These are phyloP conservation scores for Diaporthe ampelina DNA, from an alignment of 2,329 filamentous ascomycete genomes.

Conservation along the genomic window DNA sequence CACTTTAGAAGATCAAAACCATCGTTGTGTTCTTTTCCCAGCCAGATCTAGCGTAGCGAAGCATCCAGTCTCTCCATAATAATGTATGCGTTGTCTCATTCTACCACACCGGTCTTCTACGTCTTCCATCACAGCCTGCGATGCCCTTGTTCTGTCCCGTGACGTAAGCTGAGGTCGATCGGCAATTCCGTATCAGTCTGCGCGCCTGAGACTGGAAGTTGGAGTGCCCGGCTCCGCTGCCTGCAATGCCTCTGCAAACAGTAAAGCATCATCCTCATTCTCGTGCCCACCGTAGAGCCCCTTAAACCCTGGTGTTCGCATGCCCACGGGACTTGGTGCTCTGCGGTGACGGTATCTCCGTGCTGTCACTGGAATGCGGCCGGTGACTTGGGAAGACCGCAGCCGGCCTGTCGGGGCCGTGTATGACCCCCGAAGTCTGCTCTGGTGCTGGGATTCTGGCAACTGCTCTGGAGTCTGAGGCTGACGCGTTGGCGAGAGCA, in stretches of 20 bases:
- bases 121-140: not conserved
- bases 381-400: constrained; percentile 41
- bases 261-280: constrained; percentile 59
- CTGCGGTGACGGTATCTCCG: constrained; percentile 45
- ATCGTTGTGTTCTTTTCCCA: not conserved
- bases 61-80: not conserved
- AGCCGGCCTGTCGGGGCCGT: constrained; percentile 55
- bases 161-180: not conserved
- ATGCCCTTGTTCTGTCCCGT: not conserved
- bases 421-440: constrained; percentile 57
- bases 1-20: not conserved
- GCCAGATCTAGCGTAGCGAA: not conserved
- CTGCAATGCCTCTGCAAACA: constrained; percentile 50
- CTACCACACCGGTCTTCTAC: not conserved
- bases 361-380: constrained; percentile 44
- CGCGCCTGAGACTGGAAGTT: not conserved
- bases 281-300: constrained; percentile 64
- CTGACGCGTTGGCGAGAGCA: constrained; percentile 57
- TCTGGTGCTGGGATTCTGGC: constrained; percentile 63
- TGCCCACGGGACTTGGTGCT: constrained; percentile 53
- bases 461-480: constrained; percentile 65
- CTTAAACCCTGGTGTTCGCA: constrained; percentile 58
- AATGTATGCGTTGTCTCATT: not conserved
- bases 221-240: constrained; percentile 19
- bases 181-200: constrained; percentile 7